These are phyloP conservation scores for Cyberlindnera petersonii DNA, from an alignment of 805 yeast genomes.

Conservation along the genomic window DNA sequence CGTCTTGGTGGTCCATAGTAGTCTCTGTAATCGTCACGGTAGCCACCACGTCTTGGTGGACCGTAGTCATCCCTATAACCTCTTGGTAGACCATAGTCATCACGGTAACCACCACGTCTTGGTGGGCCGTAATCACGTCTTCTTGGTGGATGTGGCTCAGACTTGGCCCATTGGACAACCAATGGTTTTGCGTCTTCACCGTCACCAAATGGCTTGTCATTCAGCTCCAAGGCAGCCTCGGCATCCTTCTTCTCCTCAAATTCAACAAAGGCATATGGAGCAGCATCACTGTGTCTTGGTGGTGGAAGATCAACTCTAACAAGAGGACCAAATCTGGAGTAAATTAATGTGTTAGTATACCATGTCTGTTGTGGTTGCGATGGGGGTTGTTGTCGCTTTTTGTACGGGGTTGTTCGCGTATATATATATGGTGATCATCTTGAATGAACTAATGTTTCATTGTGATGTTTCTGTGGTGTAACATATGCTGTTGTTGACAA, in stretches of 20 bases:
- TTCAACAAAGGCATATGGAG: slow-evolving; percentile 63
- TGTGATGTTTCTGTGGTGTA: too few relatives aligned
- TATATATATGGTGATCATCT: too few relatives aligned
- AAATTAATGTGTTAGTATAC: neutral
- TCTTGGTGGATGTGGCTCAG: slow-evolving; percentile 43
- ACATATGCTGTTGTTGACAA: too few relatives aligned
- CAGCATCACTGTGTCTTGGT: slow-evolving; percentile 54
- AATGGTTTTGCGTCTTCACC: slow-evolving; percentile 32
- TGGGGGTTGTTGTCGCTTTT: neutral
- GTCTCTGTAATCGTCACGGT: slow-evolving; percentile 18
- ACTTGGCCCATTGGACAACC: slow-evolving; percentile 52
- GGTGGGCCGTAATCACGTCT: slow-evolving; percentile 14
- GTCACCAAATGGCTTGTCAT: slow-evolving; percentile 39
- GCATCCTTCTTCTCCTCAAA: slow-evolving; percentile 49
- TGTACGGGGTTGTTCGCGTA: neutral
- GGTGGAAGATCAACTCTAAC: slow-evolving; percentile 61
- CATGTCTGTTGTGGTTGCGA: neutral
- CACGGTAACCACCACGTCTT: slow-evolving; percentile 16
- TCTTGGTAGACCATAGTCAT: slow-evolving; percentile 15
- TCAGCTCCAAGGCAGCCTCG: slow-evolving; percentile 46
- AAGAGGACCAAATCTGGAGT: slow-evolving; percentile 47
- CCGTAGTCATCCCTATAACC: slow-evolving; percentile 14
- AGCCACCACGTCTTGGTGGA: slow-evolving; percentile 19
- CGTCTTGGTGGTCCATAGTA: slow-evolving; percentile 8
- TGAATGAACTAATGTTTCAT: too few relatives aligned